Evolutionary conservation across 805 yeast genomes (phyloP), one percentile per base, ranked within the genome.

Genomic region (Lipomyces mesembrius): DNA sequence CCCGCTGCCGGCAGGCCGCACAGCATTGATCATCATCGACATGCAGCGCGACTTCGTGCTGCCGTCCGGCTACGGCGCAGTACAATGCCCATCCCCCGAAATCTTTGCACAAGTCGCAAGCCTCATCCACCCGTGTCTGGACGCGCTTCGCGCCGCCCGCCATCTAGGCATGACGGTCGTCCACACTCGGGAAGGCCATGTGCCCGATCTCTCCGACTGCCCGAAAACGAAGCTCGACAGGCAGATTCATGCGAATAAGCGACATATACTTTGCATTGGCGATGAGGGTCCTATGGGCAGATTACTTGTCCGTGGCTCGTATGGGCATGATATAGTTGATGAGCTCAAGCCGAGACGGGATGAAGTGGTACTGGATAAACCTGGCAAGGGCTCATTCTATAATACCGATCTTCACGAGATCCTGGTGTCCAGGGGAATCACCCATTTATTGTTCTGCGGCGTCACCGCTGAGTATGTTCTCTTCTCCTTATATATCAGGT

Each of bases 171-270:
- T 76, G 57, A 71, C 74, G 5, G 72, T 77, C 11, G 75, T 77
- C 22, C 79, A 77, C 61, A 77, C 79, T 0, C 69, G 79, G 17
- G 79, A 77, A 53, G 79, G 79, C 3, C 79, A 77, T 59, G 65
- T 35, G 4, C 72, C 75, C 20, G 76, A 74, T 57, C 65, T 77
- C 55, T 66, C 74, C 0, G 79, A 77, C 59, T 75, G 77, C 60
- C 75, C 76, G 8, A 70, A 75, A 3, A 69, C 77, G 11, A 77
- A 77, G 66, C 65, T 66, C 39, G 71, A 64, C 29, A 64, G 79
- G 25, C 78, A 76, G 57, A 63, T 69, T 17, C 53, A 66, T 5
- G 71, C 75, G 0, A 71, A 74, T 20, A 39, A 57, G 46, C 67
- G 71, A n/a, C 75, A 73, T 57, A 49, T 62, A 20, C 68, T 73